A percentile compares a stretch with the other conserved stretches of the same genome.
These are phyloP conservation scores for Discostella pseudostelligera DNA, from an alignment of 108 stramenopile species.

Conservation along the genomic window DNA sequence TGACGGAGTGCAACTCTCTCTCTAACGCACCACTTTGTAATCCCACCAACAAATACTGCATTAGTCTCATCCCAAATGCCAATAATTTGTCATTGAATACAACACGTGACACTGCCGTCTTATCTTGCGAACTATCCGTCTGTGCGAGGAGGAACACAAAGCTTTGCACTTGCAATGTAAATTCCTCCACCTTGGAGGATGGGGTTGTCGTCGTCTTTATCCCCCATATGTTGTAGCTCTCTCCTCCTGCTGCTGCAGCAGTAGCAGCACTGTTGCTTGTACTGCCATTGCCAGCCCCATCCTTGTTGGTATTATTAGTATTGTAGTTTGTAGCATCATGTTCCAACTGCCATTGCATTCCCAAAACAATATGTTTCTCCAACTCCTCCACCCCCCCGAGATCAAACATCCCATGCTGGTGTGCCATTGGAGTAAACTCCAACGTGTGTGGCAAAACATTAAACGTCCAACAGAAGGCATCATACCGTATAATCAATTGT, in stretches of 20 bases:
- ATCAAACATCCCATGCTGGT: slow-evolving; percentile 9
- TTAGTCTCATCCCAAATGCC: slow-evolving; percentile 4
- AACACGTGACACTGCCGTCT: background rate
- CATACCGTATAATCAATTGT: slow-evolving; percentile 40
- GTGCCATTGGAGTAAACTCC: slow-evolving; percentile 7
- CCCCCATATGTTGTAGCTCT: background rate
- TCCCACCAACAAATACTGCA: slow-evolving; percentile 15
- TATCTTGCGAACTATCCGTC: background rate
- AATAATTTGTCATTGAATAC: background rate
- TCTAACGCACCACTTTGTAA: slow-evolving; percentile 20
- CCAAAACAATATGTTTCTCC: slow-evolving; percentile 26
- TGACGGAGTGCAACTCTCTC: background rate
- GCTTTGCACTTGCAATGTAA: slow-evolving; percentile 8
- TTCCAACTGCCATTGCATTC: slow-evolving; percentile 9
- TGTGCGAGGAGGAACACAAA: slow-evolving; percentile 10
- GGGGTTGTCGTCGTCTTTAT: background rate
- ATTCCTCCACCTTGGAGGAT: background rate
- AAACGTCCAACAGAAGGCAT: slow-evolving; percentile 38
- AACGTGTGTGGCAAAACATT: slow-evolving; percentile 24
- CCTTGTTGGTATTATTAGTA: background rate
- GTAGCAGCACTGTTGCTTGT: background rate
- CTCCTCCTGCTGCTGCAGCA: background rate
- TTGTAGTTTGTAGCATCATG: background rate
- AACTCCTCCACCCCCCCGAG: slow-evolving; percentile 34
- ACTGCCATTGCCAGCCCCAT: background rate